These are phyloP conservation scores for Stentor coeruleus DNA, from an alignment of 73 alveolate species.

Conservation along the genomic window DNA sequence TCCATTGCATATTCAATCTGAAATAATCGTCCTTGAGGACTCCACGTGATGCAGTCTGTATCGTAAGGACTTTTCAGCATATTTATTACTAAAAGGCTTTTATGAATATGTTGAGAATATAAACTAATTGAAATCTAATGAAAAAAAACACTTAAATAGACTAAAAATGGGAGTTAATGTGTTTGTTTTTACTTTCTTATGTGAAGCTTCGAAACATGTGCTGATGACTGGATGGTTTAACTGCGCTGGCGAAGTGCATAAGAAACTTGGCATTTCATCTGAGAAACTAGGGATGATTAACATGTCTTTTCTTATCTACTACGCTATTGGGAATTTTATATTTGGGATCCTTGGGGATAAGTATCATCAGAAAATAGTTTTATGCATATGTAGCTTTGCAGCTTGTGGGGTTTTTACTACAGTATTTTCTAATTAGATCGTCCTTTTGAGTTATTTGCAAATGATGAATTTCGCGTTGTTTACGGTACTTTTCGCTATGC, in stretches of 20 bases:
- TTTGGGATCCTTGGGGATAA: not conserved
- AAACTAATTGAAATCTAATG: too few relatives aligned
- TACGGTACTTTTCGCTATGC: too few relatives aligned
- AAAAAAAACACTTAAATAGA: too few relatives aligned
- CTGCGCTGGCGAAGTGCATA: not conserved
- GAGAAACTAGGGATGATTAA: not conserved
- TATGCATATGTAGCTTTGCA: not conserved
- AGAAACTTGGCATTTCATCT: constrained; percentile 1
- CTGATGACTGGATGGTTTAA: not conserved
- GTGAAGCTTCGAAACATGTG: not conserved
- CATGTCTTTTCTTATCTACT: not conserved
- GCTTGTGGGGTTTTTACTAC: not conserved
- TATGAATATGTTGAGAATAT: too few relatives aligned
- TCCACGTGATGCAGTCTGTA: constrained; percentile 93
- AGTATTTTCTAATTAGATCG: not conserved
- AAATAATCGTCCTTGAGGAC: constrained; percentile 94
- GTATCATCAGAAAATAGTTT: not conserved
- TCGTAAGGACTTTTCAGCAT: constrained; percentile 89
- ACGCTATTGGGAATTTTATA: not conserved
- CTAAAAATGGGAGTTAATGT: too few relatives aligned
- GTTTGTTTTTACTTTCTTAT: not conserved
- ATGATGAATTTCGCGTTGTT: constrained; percentile 11
- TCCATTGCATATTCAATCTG: constrained; percentile 98
- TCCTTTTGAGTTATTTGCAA: not conserved
- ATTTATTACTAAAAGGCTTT: too few relatives aligned